Conservation (phyloP, 306 rosid species). For the Citrullus colocynthis region DNA sequence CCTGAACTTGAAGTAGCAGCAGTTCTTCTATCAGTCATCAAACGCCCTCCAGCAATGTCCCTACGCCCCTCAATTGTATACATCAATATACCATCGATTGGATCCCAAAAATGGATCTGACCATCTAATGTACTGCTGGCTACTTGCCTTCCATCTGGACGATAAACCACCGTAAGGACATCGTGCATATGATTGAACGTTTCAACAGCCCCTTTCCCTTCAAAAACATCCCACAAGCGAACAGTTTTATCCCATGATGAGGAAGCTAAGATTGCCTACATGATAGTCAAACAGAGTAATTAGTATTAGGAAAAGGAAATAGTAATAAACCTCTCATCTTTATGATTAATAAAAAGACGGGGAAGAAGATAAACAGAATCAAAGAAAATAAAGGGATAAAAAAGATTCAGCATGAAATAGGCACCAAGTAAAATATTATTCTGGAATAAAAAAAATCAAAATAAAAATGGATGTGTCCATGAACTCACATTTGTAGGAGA, state of each 20-base stretch:
- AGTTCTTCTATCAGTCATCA: constrained; percentile 82
- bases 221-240: constrained; percentile 91
- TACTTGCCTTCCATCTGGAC: constrained; percentile 93
- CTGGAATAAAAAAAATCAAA: neutral
- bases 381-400: neutral
- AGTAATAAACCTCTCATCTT: neutral
- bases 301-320: neutral
- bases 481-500: constrained; percentile 90
- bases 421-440: neutral
- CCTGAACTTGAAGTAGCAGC: constrained; percentile 79
- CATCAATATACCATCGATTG: constrained; percentile 75
- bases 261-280: constrained; percentile 74
- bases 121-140: constrained; percentile 97
- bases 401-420: neutral
- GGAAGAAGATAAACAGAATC: neutral
- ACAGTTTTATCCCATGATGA: constrained; percentile 91
- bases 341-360: neutral
- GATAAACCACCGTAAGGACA: constrained; percentile 78
- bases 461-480: neutral
- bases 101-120: constrained; percentile 94
- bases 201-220: constrained; percentile 85
- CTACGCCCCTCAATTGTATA: constrained; percentile 82
- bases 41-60: constrained; percentile 90
- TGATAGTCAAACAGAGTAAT: neutral
- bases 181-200: constrained; percentile 73